Base-by-base conservation (phyloP, 495 filamentous ascomycete genomes). In the Corynascus novoguineensis region DNA sequence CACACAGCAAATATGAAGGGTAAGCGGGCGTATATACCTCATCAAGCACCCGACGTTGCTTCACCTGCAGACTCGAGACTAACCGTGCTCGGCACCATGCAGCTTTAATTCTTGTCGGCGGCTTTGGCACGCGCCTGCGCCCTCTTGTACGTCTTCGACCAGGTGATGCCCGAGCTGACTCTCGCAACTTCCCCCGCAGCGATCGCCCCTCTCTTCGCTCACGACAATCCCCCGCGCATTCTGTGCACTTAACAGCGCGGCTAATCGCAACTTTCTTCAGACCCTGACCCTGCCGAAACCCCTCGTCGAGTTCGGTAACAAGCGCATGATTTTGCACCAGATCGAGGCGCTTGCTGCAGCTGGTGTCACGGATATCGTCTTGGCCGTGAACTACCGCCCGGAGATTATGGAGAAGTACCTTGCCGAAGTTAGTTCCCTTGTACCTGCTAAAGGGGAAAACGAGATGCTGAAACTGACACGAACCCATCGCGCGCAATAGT, bases 41-140 rank as follows among this genome's bases (percentile, higher is more conserved):
- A n/a, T n/a, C 24, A 29, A 24, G 21, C 27, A 19, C 49, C 27
- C n/a, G n/a, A 28, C 25, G 25, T 14, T 29, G 24, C 5, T 38
- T 9, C 34, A 17, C 1, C 3, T 24, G 9, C 19, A 11, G 21
- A 19, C 46, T 24, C 37, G 42, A 28, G 54, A 60, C 74, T 79
- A 53, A 77, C 65, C 27, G 58, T 49, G 32, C 19, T 45, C 58
- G 15, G 49, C 24, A 28, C 38, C 49, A 29, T 58, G 64, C 72
- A 98, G 93, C 93, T 74, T 85, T 98, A 69, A 97, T 98, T 86
- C 92, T 98, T 69, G 93, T 98, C 74, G 93, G 93, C 79, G 93
- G 93, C 70, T 98, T 97, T 76, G 93, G 93, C 71, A 98, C 93
- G 74, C 92, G 93, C 75, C 85, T 98, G 63, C 89, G 93, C 71